Base-by-base conservation (phyloP, 2,329 filamentous ascomycete species). In the Pseudogymnoascus sp. region DNA sequence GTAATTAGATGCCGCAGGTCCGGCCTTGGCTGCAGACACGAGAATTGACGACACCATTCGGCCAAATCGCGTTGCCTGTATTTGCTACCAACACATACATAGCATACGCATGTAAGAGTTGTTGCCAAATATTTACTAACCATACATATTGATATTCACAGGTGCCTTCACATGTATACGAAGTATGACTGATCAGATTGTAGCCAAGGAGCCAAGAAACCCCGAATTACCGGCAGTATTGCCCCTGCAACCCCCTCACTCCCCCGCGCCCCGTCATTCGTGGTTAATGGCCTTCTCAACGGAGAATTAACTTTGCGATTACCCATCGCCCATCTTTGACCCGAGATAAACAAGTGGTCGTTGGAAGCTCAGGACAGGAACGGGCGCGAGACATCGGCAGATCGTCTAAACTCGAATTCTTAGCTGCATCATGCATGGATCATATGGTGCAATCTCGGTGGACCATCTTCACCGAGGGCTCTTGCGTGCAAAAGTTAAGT, bases 171-270 rank as follows among this genome's bases (percentile, higher is more conserved):
- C 41, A 46, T n/a, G 6, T 14, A 26, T 26, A 26, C 24, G 24
- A 50, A 26, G 22, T 26, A n/a, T 22, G 46, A 28, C 28, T 19
- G 28, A 53, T 28, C 24, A 53, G 24, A 53, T 28, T 14, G 16
- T 11, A 53, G 50, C 50, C 50, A 56, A 56, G 50, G 28, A 56
- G 50, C 50, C 50, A 56, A 56, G 50, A 56, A 56, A 56, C 50
- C 12, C 50, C 50, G 50, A 56, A 33, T 12, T 56, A 6, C n/a
- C 28, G 46, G 24, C 46, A 53, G 46, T 53, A 53, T 53, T 53
- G n/a, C n/a, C n/a, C 28, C n/a, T 56, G n/a, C n/a, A 19, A 33
- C n/a, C 50, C 50, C 50, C 50, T n/a, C 50, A 56, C 50, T 56
- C 28, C 50, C 50, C 50, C 50, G 50, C 28, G 50, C 10, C 28